Percentiles rank a stretch among this genome's conserved stretches.
phyloP scores from a whole-genome alignment of 208 protist genomes.

The Willaertia magna region DNA sequence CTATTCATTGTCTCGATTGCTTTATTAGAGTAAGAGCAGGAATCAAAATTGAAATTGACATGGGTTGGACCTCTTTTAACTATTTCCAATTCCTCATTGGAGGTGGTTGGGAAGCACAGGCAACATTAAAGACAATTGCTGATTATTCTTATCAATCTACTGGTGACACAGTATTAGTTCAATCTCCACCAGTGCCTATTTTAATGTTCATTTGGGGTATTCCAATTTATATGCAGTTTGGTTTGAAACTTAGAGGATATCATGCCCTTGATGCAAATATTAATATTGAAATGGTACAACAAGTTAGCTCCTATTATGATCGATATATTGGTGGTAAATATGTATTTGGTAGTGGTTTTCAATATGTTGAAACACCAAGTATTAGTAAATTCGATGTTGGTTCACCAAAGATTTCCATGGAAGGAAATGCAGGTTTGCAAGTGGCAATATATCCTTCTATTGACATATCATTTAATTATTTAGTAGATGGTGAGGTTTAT shows the following conservation, averaged over 20 bases:
- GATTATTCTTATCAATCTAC: not conserved
- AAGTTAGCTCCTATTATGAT: too few relatives aligned
- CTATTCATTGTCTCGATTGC: not conserved
- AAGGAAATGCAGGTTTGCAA: too few relatives aligned
- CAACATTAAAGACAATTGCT: not conserved
- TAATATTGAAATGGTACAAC: too few relatives aligned
- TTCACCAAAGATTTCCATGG: too few relatives aligned
- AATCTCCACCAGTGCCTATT: not conserved
- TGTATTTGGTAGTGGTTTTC: too few relatives aligned
- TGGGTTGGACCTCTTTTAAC: not conserved
- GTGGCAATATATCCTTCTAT: too few relatives aligned
- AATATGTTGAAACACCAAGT: too few relatives aligned
- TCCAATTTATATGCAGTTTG: not conserved
- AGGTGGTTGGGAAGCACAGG: not conserved
- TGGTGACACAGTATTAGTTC: not conserved
- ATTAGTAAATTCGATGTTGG: too few relatives aligned
- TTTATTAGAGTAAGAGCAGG: not conserved
- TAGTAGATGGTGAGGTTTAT: too few relatives aligned
- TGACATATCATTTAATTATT: too few relatives aligned
- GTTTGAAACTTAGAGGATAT: not conserved
- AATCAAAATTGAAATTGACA: not conserved
- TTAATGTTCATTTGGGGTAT: not conserved
- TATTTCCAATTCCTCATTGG: not conserved
- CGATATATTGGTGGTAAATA: too few relatives aligned
- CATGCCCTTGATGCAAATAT: too few relatives aligned